phyloP scores from a whole-genome alignment of 140 eudicot species.

The Flaveria floridana region DNA sequence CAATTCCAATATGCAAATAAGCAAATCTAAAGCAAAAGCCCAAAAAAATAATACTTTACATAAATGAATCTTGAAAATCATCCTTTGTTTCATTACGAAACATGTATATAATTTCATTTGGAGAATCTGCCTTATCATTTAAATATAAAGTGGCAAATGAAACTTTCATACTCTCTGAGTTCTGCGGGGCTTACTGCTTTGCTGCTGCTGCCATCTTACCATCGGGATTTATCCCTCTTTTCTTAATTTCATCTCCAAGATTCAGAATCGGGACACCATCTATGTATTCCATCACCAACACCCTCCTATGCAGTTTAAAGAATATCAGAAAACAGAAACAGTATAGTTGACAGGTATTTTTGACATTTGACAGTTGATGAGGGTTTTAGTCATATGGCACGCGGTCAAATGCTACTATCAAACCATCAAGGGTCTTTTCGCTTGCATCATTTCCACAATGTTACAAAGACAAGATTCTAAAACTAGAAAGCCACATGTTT shows the following conservation, averaged over 20 bases:
- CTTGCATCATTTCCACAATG: conserved; percentile 7
- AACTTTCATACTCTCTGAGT: conserved; percentile 42
- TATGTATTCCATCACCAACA: conserved; percentile 82
- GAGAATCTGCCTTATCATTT: neutral
- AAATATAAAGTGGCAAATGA: conserved; percentile 16
- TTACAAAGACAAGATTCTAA: neutral
- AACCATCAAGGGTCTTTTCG: neutral
- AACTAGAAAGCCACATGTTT: neutral
- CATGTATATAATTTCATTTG: neutral
- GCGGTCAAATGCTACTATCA: neutral
- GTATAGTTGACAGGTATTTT: conserved; percentile 16
- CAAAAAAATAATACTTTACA: neutral
- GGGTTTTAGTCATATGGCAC: neutral
- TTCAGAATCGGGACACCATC: conserved; percentile 83
- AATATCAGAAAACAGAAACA: neutral
- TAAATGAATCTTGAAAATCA: neutral
- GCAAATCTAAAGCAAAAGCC: too few species aligned
- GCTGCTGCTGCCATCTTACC: conserved; percentile 87
- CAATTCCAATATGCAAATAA: neutral
- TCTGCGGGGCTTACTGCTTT: conserved; percentile 79
- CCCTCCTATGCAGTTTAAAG: conserved; percentile 53
- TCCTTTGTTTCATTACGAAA: neutral
- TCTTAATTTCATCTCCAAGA: conserved; percentile 87
- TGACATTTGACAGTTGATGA: conserved; percentile 15
- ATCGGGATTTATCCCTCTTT: conserved; percentile 73